Evolutionary conservation across 176 grass and related monocot species (phyloP).

Genomic region (Carex littledalei): DNA sequence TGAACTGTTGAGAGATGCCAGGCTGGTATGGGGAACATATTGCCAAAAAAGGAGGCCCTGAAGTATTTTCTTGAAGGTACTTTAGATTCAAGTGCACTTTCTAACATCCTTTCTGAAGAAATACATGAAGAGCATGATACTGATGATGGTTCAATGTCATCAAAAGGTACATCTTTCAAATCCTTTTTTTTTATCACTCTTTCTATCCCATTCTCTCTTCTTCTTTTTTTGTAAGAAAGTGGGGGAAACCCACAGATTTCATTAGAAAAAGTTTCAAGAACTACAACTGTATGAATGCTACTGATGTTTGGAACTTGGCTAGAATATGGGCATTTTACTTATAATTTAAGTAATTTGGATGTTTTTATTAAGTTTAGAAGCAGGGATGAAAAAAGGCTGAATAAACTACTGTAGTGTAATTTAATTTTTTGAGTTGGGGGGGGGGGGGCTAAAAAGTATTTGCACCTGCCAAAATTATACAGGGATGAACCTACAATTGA

Average conservation of each 20-base stretch:
- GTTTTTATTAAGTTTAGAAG: background rate
- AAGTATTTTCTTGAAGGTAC: constrained; percentile 67
- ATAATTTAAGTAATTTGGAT: background rate
- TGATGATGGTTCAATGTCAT: constrained; percentile 15
- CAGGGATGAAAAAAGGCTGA: too few relatives aligned
- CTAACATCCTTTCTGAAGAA: constrained; percentile 38
- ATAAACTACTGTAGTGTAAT: too few relatives aligned
- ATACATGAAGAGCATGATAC: constrained; percentile 39
- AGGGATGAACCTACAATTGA: too few relatives aligned
- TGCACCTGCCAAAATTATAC: too few relatives aligned
- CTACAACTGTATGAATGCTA: background rate
- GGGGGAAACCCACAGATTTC: too few relatives aligned
- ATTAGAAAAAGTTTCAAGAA: background rate
- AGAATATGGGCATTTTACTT: background rate
- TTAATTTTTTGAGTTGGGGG: too few relatives aligned
- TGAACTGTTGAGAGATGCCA: constrained; percentile 27
- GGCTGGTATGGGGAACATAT: constrained; percentile 32
- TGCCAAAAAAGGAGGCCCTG: constrained; percentile 49
- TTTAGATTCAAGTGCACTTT: constrained; percentile 36
- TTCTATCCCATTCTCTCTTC: background rate
- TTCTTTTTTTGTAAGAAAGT: too few relatives aligned
- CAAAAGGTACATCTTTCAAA: constrained; percentile 31
- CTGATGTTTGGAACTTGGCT: background rate
- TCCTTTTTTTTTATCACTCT: constrained; percentile 5
- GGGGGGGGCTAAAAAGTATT: too few relatives aligned